Evolutionary conservation across 768 basidiomycete species (phyloP), one percentile per base, ranked within the genome.

Genomic region (Daedaleopsis sinensis): DNA sequence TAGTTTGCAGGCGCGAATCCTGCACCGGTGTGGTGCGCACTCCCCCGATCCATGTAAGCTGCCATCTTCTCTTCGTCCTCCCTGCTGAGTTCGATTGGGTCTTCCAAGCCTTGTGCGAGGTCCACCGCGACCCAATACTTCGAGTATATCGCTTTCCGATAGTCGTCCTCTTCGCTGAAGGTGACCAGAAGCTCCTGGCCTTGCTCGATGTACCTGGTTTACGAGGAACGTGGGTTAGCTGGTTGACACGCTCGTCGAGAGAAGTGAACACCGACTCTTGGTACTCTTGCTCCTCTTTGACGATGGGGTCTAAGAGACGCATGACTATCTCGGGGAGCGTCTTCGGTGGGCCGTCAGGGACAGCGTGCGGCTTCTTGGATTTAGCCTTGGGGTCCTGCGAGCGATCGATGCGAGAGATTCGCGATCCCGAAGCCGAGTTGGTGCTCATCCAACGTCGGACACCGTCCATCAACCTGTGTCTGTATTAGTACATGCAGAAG

Each of bases 381-480:
- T 56, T 27, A 2, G 63, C 60, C 42, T 62, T 27, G 70, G 67
- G 61, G 67, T 66, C 59, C 75, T 74, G 66, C 73, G 77, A 15
- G 69, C 64, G 59, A 61, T 79, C 79, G 11, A 75, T 68, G n/a
- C 74, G 74, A 5, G 74, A 70, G 63, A 75, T 78, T 63, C 79
- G 82, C 58, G 78, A 71, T 27, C 69, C 78, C 2, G 80, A 64
- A 1, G 78, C 67, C 1, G 81, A 77, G 47, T 82, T 80, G 1
- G 88, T 79, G 11, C 85, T 80, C 55, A 93, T 92, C 90, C 90
- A 93, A 18, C 86, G 82, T 32, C 89, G 81, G 11, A 93, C 88
- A 27, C 91, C 91, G 62, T 89, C 88, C 61, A 93, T 90, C 55
- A 92, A 78, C 57, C 90, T 93, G 62, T 53, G 24, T 21, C 19